Conservation (phyloP, 805 yeast genomes). For the Maudiozyma saulgeensis region DNA sequence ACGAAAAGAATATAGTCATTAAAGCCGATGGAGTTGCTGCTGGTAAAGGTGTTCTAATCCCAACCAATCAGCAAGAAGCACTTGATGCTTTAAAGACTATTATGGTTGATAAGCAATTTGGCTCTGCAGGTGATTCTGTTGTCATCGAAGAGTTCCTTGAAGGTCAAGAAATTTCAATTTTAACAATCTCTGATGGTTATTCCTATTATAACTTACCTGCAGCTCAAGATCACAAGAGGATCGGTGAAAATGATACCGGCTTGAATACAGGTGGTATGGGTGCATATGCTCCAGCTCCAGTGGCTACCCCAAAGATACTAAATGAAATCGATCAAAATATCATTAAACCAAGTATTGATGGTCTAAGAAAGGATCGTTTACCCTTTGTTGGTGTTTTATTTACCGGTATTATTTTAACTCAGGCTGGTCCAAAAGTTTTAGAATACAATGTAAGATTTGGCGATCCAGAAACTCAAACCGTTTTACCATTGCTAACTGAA, state of each 20-base stretch:
- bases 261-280: conserved; percentile 99
- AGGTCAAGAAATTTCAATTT: conserved; percentile 92
- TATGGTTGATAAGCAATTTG: conserved; percentile 85
- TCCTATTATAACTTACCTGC: conserved; percentile 85
- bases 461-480: conserved; percentile 98
- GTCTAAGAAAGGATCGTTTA: conserved; percentile 89
- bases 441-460: conserved; percentile 98
- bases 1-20: conserved; percentile 64
- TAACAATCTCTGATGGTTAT: conserved; percentile 91
- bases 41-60: conserved; percentile 96
- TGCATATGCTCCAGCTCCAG: conserved; percentile 96
- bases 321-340: conserved; percentile 62
- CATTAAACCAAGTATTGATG: conserved; percentile 85
- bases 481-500: conserved; percentile 70
- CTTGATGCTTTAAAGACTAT: conserved; percentile 71
- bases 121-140: conserved; percentile 87
- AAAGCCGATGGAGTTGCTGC: conserved; percentile 98
- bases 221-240: conserved; percentile 96
- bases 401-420: conserved; percentile 88
- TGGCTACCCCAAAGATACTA: conserved; percentile 71
- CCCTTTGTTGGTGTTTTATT: conserved; percentile 95
- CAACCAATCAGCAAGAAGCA: conserved; percentile 77
- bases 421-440: conserved; percentile 84
- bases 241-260: conserved; percentile 88
- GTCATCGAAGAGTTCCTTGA: conserved; percentile 93